phyloP scores from a whole-genome alignment of 257 asterid genomes.

The Solanum ahanhuiri region DNA sequence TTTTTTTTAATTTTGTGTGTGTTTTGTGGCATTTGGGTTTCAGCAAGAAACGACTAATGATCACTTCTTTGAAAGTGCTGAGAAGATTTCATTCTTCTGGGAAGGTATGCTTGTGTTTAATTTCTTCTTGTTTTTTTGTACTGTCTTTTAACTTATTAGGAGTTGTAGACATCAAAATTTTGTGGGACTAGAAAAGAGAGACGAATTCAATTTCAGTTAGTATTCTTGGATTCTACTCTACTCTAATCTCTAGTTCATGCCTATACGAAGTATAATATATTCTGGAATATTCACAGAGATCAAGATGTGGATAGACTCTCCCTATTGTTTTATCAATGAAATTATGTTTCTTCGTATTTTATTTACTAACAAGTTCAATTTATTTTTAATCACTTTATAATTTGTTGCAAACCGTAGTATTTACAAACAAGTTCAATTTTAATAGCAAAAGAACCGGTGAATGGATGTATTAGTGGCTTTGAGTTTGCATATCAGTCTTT shows the following conservation, averaged over 20 bases:
- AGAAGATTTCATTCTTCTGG: slow-evolving; percentile 84
- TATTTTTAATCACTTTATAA: not conserved
- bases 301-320: not conserved
- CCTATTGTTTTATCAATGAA: not conserved
- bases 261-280: not conserved
- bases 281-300: not conserved
- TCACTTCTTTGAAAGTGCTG: slow-evolving; percentile 87
- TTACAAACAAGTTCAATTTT: not conserved
- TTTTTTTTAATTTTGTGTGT: not conserved
- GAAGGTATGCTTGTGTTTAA: slow-evolving; percentile 47
- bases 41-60: slow-evolving; percentile 62
- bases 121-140: not conserved
- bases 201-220: no score
- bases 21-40: slow-evolving; percentile 6
- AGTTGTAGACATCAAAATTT: no score
- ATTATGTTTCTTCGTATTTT: not conserved
- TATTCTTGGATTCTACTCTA: no score
- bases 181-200: no score
- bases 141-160: not conserved
- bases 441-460: not conserved
- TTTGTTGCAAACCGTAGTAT: not conserved
- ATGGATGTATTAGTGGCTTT: not conserved
- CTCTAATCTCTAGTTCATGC: not conserved
- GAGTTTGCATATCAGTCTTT: not conserved
- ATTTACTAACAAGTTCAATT: no score